Conservation (phyloP, 176 grass and related monocot species). For the Oryza glaberrima region DNA sequence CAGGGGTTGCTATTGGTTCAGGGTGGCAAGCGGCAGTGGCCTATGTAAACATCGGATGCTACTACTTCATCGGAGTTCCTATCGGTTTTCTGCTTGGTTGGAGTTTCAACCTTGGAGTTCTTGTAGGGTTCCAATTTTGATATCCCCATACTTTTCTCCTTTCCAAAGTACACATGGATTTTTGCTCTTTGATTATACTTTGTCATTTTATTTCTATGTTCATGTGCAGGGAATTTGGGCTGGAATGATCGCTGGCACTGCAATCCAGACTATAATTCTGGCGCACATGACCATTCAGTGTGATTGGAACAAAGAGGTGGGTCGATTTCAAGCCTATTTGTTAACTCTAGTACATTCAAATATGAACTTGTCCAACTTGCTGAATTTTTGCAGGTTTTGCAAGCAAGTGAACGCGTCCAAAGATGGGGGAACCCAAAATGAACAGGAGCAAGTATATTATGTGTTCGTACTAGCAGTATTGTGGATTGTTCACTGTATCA, state of each 20-base stretch:
- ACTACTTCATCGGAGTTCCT: conserved; percentile 59
- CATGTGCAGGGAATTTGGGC: conserved; percentile 48
- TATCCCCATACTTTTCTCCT: not conserved
- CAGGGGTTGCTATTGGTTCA: conserved; percentile 63
- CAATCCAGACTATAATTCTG: conserved; percentile 47
- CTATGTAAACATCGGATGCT: conserved; percentile 64
- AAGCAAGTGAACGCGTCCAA: conserved; percentile 31
- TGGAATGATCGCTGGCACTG: conserved; percentile 58
- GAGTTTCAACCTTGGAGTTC: conserved; percentile 41
- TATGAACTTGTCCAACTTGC: not conserved
- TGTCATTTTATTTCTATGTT: not conserved
- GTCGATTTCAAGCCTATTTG: not conserved
- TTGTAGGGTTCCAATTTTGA: conserved; percentile 15
- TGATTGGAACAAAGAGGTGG: conserved; percentile 56
- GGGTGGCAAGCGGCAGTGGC: conserved; percentile 58
- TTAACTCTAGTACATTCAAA: not conserved
- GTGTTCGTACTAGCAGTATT: not conserved
- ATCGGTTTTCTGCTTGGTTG: conserved; percentile 54
- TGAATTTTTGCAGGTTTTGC: conserved; percentile 24
- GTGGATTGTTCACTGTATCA: not conserved
- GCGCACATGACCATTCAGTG: conserved; percentile 19
- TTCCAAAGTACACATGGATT: not conserved
- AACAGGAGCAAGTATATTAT: not conserved
- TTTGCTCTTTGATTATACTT: not conserved
- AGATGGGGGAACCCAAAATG: conserved; percentile 21